A percentile compares a stretch with the other conserved stretches of the same genome.
phyloP scores from a whole-genome alignment of 805 yeast species.

The Lipomyces sp. region DNA sequence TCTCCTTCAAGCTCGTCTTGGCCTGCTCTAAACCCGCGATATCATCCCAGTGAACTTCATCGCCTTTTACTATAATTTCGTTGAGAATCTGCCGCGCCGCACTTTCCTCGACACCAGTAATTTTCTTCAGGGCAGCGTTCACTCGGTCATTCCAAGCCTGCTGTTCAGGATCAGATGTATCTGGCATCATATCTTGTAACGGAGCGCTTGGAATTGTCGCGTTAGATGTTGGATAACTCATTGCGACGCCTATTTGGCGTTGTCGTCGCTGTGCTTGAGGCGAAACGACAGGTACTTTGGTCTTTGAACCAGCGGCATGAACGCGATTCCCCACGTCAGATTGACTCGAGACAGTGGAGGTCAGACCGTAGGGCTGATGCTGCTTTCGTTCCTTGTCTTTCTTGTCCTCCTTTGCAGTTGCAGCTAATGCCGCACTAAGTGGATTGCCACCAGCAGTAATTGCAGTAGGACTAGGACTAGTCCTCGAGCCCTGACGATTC shows the following conservation, averaged over 20 bases:
- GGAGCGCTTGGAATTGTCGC: background rate
- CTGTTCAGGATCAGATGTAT: conserved; percentile 34
- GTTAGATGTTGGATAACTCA: background rate
- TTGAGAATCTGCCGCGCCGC: conserved; percentile 85
- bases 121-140: conserved; percentile 44
- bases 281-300: background rate
- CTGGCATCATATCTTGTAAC: conserved; percentile 22
- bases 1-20: conserved; percentile 84
- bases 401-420: conserved; percentile 10
- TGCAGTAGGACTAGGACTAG: background rate
- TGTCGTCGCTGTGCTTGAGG: conserved; percentile 5
- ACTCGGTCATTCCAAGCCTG: conserved; percentile 34
- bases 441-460: background rate
- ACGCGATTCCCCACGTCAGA: background rate
- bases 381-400: conserved; percentile 9
- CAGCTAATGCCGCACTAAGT: conserved; percentile 10
- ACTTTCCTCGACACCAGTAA: conserved; percentile 71
- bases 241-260: conserved; percentile 10
- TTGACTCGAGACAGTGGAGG: background rate
- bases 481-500: background rate
- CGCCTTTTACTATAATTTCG: conserved; percentile 88
- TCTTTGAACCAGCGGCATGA: background rate
- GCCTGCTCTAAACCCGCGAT: conserved; percentile 92
- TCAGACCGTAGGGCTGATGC: conserved; percentile 4
- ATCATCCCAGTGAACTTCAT: conserved; percentile 92